phyloP scores from a whole-genome alignment of 345 rosid species.

The Linum lewisii region DNA sequence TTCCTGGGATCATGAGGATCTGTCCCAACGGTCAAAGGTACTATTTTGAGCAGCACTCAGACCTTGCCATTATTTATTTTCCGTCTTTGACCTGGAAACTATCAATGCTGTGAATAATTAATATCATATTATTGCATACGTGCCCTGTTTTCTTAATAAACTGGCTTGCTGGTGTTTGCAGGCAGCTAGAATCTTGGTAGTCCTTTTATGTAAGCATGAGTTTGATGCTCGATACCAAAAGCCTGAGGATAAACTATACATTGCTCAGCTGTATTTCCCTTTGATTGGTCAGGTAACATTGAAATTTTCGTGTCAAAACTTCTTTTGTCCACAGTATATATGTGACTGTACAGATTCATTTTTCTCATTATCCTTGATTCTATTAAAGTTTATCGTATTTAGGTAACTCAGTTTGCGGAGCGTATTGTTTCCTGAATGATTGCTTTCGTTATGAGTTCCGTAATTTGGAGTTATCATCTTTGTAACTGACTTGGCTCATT shows the following conservation, averaged over 20 bases:
- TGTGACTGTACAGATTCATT: constrained; percentile 1
- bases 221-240: constrained; percentile 96
- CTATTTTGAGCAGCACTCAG: not conserved
- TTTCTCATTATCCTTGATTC: not conserved
- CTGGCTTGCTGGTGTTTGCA: constrained; percentile 24
- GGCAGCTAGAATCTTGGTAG: constrained; percentile 94
- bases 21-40: constrained; percentile 84
- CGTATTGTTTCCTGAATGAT: not conserved
- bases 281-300: constrained; percentile 77
- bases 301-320: constrained; percentile 3
- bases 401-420: not conserved
- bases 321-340: not conserved
- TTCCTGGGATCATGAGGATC: constrained; percentile 95
- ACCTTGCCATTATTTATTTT: not conserved
- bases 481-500: too few relatives aligned
- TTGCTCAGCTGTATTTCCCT: constrained; percentile 89
- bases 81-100: not conserved
- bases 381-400: not conserved
- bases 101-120: not conserved
- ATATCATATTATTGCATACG: too few relatives aligned
- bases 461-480: too few relatives aligned
- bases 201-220: constrained; percentile 91
- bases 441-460: not conserved
- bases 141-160: not conserved
- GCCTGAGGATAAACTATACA: constrained; percentile 96